Conservation (phyloP, 768 basidiomycete genomes). For the Russula virescens region DNA sequence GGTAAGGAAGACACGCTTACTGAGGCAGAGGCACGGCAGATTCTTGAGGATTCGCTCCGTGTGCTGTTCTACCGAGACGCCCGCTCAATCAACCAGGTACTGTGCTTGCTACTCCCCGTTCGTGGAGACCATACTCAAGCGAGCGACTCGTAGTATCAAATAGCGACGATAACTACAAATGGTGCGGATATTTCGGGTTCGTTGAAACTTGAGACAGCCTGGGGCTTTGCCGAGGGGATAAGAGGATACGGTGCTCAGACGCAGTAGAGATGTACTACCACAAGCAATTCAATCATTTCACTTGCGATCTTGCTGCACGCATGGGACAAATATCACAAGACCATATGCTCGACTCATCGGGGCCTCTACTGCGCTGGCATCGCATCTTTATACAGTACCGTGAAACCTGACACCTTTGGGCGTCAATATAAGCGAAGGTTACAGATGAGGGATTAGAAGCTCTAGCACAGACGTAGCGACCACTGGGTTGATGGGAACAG, state of each 20-base stretch:
- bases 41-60: constrained; percentile 82
- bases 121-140: neutral
- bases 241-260: constrained; percentile 88
- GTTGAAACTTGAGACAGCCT: constrained; percentile 66
- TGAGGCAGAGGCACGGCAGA: constrained; percentile 69
- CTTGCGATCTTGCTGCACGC: neutral
- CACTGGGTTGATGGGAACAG: too few relatives aligned
- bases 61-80: constrained; percentile 97
- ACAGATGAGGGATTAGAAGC: too few relatives aligned
- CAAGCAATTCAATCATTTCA: constrained; percentile 7
- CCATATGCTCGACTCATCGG: too few relatives aligned
- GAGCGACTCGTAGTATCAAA: constrained; percentile 71
- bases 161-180: constrained; percentile 75
- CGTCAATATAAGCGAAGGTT: too few relatives aligned
- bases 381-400: too few relatives aligned
- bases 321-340: too few relatives aligned
- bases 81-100: constrained; percentile 88
- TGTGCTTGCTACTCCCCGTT: constrained; percentile 19
- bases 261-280: constrained; percentile 44
- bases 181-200: constrained; percentile 81
- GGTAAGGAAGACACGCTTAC: constrained; percentile 67
- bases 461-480: too few relatives aligned
- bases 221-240: constrained; percentile 91
- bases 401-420: too few relatives aligned
- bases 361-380: too few relatives aligned